phyloP scores from a whole-genome alignment of 805 yeast genomes.

The Wickerhamomyces alni region DNA sequence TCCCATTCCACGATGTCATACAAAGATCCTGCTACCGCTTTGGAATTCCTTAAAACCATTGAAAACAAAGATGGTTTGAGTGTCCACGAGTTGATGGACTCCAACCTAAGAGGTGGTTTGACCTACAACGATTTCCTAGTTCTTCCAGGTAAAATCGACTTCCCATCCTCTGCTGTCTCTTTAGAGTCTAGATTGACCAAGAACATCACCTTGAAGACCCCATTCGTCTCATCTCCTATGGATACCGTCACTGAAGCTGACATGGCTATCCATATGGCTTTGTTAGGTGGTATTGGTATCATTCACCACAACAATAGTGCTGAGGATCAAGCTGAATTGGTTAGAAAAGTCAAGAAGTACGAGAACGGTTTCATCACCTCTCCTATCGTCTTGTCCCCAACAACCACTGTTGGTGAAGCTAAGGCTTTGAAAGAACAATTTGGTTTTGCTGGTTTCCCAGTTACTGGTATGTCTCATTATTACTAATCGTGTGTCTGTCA shows the following conservation, averaged over 20 bases:
- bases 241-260: conserved; percentile 97
- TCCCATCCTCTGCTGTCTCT: conserved; percentile 72
- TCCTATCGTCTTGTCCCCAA: conserved; percentile 81
- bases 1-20: conserved; percentile 17
- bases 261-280: conserved; percentile 98
- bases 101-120: conserved; percentile 86
- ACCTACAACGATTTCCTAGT: conserved; percentile 95
- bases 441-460: conserved; percentile 98
- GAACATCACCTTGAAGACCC: conserved; percentile 85
- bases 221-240: conserved; percentile 98
- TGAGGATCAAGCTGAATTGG: conserved; percentile 99
- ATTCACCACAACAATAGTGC: conserved; percentile 95
- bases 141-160: conserved; percentile 90
- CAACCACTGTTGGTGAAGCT: conserved; percentile 73
- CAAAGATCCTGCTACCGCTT: conserved; percentile 53
- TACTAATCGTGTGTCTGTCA: no score
- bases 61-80: conserved; percentile 77
- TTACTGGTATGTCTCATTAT: conserved; percentile 80
- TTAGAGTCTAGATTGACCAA: conserved; percentile 87
- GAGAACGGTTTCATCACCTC: conserved; percentile 97
- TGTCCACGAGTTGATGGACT: conserved; percentile 81
- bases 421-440: conserved; percentile 59
- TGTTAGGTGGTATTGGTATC: conserved; percentile 97
- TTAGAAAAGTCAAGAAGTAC: conserved; percentile 88
- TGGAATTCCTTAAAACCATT: conserved; percentile 61